Evolutionary conservation across 1,284 basidiomycete species (phyloP), one percentile per base, ranked within the genome.

Genomic region (Cystobasidiaceae sp.): DNA sequence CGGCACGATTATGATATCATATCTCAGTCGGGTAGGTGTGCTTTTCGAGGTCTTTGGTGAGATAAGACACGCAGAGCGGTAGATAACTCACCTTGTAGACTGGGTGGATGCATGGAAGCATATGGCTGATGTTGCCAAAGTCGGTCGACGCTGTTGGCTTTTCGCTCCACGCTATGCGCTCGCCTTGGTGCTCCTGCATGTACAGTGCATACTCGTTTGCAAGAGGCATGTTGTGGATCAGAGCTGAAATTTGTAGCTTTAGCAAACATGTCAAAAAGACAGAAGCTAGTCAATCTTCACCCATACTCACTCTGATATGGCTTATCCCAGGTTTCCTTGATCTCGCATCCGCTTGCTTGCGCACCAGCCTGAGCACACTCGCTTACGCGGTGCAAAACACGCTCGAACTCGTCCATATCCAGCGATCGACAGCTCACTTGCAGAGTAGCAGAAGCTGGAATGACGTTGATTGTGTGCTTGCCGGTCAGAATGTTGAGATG

Each of bases 281-380:
- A n/a, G n/a, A n/a, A n/a, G n/a, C n/a, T n/a, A n/a, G n/a, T n/a
- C n/a, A n/a, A 0, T 72, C 69, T 1, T 71, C 72, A 0, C n/a
- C n/a, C n/a, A n/a, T n/a, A 73, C 70, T 57, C 7, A 75, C 70
- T 37, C 75, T 72, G 9, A 67, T 68, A 51, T 75, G 75, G 11
- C 67, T 68, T 13, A 0, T 4, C 30, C 46, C 28, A 55, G 2
- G 78, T 77, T 55, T 86, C 75, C 45, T 83, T 79, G 58, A 84
- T 78, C 52, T 77, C 80, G 74, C 88, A 90, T 2, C 82, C 83
- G 2, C 88, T 88, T 1, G 87, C 85, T 33, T 83, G 77, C 5
- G 83, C 83, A 2, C 85, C 89, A n/a, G 85, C 88, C 70, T 74
- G 65, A 51, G 76, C 74, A 62, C 75, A 76, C 23, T 69, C 71